Evolutionary conservation across 495 filamentous ascomycete species (phyloP).

Genomic region (Penicillium parvum): DNA sequence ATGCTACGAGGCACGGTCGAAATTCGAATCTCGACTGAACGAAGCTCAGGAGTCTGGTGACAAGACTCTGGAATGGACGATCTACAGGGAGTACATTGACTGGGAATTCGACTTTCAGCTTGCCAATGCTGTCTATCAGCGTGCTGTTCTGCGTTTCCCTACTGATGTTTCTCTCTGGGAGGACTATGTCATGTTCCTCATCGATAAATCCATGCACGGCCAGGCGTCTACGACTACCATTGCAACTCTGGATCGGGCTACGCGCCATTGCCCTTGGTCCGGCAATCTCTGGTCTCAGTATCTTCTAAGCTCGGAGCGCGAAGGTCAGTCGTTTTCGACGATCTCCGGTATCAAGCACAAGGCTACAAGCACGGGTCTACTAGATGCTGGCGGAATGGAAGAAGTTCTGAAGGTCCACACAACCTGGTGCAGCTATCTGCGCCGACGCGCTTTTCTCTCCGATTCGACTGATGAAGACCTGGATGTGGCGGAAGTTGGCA

Average conservation of each 20-base stretch:
- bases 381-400: slow-evolving; percentile 71
- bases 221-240: slow-evolving; percentile 35
- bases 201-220: slow-evolving; percentile 40
- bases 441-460: slow-evolving; percentile 71
- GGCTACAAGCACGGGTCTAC: slow-evolving; percentile 75
- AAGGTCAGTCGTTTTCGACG: slow-evolving; percentile 65
- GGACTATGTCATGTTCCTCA: slow-evolving; percentile 72
- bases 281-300: slow-evolving; percentile 87
- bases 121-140: slow-evolving; percentile 71
- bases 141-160: slow-evolving; percentile 64
- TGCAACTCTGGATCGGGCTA: slow-evolving; percentile 67
- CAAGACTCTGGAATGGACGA: slow-evolving; percentile 48
- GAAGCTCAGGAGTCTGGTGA: slow-evolving; percentile 57
- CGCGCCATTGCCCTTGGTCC: slow-evolving; percentile 87
- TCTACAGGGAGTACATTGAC: slow-evolving; percentile 72
- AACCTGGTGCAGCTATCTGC: slow-evolving; percentile 89
- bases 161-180: slow-evolving; percentile 72
- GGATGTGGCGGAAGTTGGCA: slow-evolving; percentile 88
- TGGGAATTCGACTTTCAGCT: slow-evolving; percentile 72
- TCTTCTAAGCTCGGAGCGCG: slow-evolving; percentile 74
- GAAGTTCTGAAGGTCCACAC: slow-evolving; percentile 84
- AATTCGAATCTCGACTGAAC: slow-evolving; percentile 63
- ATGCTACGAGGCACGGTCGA: slow-evolving; percentile 63
- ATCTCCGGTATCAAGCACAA: slow-evolving; percentile 88
- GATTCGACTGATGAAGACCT: slow-evolving; percentile 79